phyloP scores from a whole-genome alignment of 2,329 filamentous ascomycete genomes.

The Hypocrella siamensis region DNA sequence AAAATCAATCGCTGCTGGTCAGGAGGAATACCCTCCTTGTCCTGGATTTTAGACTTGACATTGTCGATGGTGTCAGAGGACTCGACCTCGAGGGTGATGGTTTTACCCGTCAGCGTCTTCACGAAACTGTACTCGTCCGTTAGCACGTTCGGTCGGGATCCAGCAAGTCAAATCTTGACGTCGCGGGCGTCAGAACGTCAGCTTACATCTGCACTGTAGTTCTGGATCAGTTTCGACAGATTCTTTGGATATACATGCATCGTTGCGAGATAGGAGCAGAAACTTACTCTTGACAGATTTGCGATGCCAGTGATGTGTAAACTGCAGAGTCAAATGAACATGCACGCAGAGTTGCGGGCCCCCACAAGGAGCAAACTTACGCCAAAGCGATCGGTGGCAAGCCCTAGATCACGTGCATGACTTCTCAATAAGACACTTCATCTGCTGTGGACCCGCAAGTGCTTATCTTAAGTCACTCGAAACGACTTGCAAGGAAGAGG shows the following conservation, averaged over 20 bases:
- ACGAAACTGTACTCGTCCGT: conserved; percentile 60
- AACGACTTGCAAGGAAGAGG: no score
- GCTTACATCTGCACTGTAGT: conserved; percentile 80
- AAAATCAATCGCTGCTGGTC: conserved; percentile 99
- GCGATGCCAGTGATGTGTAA: neutral
- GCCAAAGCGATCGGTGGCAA: no score
- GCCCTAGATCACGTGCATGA: conserved; percentile 1
- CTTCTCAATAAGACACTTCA: no score
- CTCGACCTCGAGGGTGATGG: conserved; percentile 99
- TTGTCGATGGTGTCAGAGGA: conserved; percentile 99
- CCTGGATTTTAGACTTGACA: conserved; percentile 99
- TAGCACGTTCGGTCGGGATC: conserved; percentile 10
- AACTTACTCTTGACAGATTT: conserved; percentile 46
- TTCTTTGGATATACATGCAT: neutral
- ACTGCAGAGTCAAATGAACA: conserved; percentile 25
- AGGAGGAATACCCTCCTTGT: conserved; percentile 97
- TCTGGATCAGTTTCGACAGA: neutral
- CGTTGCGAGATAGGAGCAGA: neutral
- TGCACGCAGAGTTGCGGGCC: conserved; percentile 25
- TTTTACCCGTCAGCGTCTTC: conserved; percentile 99
- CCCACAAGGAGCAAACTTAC: no score
- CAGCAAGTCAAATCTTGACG: neutral
- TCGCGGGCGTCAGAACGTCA: conserved; percentile 11
- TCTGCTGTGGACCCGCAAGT: no score
- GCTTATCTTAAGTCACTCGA: no score